A percentile compares a stretch with the other conserved stretches of the same genome.
These are phyloP conservation scores for Cnidoscolus chayamansa DNA, from an alignment of 441 rosid genomes.

Conservation along the genomic window DNA sequence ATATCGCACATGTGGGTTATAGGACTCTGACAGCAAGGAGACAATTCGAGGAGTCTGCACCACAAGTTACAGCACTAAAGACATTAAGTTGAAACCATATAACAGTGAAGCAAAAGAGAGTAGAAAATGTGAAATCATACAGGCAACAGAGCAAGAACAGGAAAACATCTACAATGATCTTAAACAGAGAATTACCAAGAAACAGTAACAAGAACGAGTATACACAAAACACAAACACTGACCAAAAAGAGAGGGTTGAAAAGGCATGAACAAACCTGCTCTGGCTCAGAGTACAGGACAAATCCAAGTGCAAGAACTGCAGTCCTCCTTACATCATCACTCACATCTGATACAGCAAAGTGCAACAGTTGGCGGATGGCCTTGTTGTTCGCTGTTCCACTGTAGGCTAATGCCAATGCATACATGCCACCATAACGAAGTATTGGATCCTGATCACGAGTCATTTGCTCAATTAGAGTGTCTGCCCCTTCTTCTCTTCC, in stretches of 20 bases:
- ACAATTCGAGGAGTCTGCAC: constrained; percentile 94
- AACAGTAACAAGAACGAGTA: not conserved
- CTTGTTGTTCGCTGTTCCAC: constrained; percentile 97
- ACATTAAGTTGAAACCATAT: not conserved
- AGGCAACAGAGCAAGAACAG: not conserved
- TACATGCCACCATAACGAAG: constrained; percentile 99
- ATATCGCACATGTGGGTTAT: constrained; percentile 98
- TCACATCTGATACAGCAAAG: constrained; percentile 95
- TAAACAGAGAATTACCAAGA: not conserved
- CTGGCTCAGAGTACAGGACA: constrained; percentile 92
- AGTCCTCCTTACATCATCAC: constrained; percentile 96
- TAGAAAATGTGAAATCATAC: not conserved
- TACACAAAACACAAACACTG: not conserved
- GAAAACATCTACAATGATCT: not conserved
- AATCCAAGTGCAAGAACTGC: constrained; percentile 98
- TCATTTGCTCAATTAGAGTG: constrained; percentile 95
- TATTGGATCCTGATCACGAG: constrained; percentile 93
- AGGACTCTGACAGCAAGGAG: constrained; percentile 85
- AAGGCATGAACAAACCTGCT: constrained; percentile 56
- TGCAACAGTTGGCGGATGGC: constrained; percentile 96
- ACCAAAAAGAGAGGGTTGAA: not conserved
- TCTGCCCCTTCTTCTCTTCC: constrained; percentile 98
- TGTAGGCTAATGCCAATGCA: constrained; percentile 88
- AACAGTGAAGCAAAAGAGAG: not conserved
- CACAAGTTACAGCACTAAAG: not conserved